phyloP scores from a whole-genome alignment of 2,329 filamentous ascomycete species.

The Fusarium mexicanum region DNA sequence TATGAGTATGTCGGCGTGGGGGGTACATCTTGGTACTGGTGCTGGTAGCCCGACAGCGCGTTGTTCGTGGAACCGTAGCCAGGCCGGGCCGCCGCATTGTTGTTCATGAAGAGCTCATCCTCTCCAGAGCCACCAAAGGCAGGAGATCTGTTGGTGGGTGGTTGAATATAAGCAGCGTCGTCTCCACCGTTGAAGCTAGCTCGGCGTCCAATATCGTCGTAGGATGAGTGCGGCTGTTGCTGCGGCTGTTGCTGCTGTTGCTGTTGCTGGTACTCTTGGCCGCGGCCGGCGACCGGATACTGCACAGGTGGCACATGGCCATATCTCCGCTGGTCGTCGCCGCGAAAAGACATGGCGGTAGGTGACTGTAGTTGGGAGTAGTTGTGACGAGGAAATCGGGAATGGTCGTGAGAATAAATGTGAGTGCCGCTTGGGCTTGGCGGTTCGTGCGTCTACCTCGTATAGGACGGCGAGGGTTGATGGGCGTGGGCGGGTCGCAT shows the following conservation, averaged over 20 bases:
- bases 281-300: conserved; percentile 62
- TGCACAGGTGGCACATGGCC: conserved; percentile 74
- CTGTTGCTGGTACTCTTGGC: conserved; percentile 44
- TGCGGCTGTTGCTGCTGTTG: conserved; percentile 46
- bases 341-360: conserved; percentile 68
- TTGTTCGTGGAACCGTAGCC: conserved; percentile 56
- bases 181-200: conserved; percentile 82
- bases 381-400: conserved; percentile 11
- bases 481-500: conserved; percentile 39
- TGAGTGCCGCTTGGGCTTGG: conserved; percentile 38
- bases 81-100: conserved; percentile 48
- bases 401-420: conserved; percentile 22
- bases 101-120: conserved; percentile 73
- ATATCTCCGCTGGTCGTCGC: conserved; percentile 70
- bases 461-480: conserved; percentile 39
- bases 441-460: conserved; percentile 40
- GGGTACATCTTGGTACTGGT: conserved; percentile 60
- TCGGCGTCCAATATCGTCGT: conserved; percentile 56
- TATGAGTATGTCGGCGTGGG: conserved; percentile 65
- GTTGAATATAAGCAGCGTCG: conserved; percentile 66
- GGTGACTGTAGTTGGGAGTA: conserved; percentile 1
- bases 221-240: conserved; percentile 47
- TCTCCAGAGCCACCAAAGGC: conserved; percentile 45
- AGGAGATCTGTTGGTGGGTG: conserved; percentile 41
- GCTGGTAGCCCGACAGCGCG: conserved; percentile 62